A percentile compares a stretch with the other conserved stretches of the same genome.
Evolutionary conservation across 176 grass and related monocot species (phyloP).

Genomic region (Triticum timopheevii): DNA sequence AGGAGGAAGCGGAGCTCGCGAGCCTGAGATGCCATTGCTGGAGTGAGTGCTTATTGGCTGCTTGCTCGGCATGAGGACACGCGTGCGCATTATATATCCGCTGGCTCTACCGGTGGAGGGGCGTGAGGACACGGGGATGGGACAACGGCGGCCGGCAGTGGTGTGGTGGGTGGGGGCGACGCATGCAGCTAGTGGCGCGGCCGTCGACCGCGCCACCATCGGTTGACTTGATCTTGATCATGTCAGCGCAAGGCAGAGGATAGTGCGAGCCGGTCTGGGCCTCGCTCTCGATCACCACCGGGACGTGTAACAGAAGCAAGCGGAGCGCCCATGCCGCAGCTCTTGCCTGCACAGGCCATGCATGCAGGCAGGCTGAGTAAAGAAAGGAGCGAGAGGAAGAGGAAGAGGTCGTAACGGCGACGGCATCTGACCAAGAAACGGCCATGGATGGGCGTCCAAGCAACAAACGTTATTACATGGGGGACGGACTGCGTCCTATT

Average conservation of each 20-base stretch:
- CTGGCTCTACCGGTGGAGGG: too few species aligned
- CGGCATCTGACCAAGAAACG: neutral
- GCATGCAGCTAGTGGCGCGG: neutral
- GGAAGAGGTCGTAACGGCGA: neutral
- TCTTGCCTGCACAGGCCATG: neutral
- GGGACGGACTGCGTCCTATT: neutral
- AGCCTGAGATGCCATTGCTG: neutral
- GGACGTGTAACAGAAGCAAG: neutral
- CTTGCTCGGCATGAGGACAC: neutral
- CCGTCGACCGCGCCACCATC: neutral
- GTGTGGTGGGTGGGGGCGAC: neutral
- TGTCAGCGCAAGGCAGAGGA: neutral
- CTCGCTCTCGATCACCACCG: too few species aligned
- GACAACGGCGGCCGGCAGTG: neutral
- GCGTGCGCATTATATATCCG: neutral
- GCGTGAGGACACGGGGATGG: neutral
- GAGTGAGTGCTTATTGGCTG: neutral
- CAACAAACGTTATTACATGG: neutral
- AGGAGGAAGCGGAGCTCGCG: neutral
- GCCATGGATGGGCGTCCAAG: neutral
- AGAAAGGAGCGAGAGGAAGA: neutral
- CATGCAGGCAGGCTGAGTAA: too few species aligned
- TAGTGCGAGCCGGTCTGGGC: neutral
- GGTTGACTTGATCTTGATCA: neutral
- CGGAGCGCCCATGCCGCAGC: neutral